These are phyloP conservation scores for Persicaria maculosa DNA, from an alignment of 148 eudicot species.

Conservation along the genomic window DNA sequence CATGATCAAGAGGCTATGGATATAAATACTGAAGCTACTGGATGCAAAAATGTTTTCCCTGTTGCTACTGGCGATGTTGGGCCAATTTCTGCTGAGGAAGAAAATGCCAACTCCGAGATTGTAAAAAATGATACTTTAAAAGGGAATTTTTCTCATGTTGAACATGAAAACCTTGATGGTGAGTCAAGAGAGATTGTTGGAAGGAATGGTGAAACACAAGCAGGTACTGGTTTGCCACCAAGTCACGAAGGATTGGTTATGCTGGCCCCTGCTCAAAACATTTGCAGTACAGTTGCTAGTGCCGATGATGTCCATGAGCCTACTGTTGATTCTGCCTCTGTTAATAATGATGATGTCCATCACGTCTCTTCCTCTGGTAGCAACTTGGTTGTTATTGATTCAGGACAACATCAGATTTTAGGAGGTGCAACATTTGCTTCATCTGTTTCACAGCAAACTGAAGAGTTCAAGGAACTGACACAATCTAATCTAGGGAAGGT, in stretches of 20 bases:
- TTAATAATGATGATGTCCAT: constrained; percentile 5
- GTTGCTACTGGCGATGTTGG: not conserved
- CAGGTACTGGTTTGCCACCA: not conserved
- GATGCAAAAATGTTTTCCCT: not conserved
- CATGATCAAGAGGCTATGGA: not conserved
- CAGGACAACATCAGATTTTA: not conserved
- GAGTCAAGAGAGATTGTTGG: not conserved
- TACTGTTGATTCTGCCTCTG: constrained; percentile 1
- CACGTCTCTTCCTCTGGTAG: constrained; percentile 4
- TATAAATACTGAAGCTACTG: not conserved
- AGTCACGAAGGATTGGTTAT: not conserved
- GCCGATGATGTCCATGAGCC: constrained; percentile 5
- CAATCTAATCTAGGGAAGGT: constrained; percentile 6
- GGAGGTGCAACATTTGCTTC: not conserved
- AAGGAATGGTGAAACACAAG: constrained; percentile 10
- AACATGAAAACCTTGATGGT: not conserved
- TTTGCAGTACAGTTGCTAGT: not conserved
- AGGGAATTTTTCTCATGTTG: not conserved
- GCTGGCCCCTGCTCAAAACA: not conserved
- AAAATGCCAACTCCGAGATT: not conserved
- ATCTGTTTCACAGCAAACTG: constrained; percentile 7
- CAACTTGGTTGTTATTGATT: not conserved
- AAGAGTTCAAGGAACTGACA: not conserved
- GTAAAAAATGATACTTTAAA: not conserved
- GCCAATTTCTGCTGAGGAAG: not conserved